Evolutionary conservation across 2,329 filamentous ascomycete species (phyloP).

Genomic region (Bipolaris oryzae): DNA sequence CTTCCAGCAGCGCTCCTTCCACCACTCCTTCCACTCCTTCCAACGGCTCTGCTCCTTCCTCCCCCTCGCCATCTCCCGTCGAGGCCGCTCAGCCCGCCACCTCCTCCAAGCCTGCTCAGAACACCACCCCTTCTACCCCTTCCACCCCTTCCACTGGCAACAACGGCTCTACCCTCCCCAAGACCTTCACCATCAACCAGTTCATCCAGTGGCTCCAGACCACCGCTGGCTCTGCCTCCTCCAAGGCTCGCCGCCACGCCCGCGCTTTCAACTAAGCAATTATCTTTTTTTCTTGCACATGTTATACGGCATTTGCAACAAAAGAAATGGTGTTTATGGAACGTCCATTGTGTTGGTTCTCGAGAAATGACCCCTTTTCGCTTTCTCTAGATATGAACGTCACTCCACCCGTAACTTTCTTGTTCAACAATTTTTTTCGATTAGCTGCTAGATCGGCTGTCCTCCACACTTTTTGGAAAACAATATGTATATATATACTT

Average conservation of each 20-base stretch:
- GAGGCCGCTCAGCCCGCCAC: slow-evolving; percentile 10
- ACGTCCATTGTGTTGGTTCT: slow-evolving; percentile 8
- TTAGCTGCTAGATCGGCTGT: no score
- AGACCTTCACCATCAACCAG: slow-evolving; percentile 38
- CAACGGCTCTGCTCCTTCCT: slow-evolving; percentile 5
- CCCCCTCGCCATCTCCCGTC: slow-evolving; percentile 8
- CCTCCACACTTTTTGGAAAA: no score
- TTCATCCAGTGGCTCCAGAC: slow-evolving; percentile 41
- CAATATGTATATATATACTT: no score
- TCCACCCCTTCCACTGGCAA: slow-evolving; percentile 12
- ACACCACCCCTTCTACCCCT: slow-evolving; percentile 9
- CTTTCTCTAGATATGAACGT: slow-evolving; percentile 16
- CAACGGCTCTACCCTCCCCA: slow-evolving; percentile 29
- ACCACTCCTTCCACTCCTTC: slow-evolving; percentile 15
- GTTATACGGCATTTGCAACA: slow-evolving; percentile 9
- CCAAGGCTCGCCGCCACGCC: slow-evolving; percentile 41
- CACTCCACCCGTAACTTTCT: slow-evolving; percentile 7
- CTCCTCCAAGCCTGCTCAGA: slow-evolving; percentile 8
- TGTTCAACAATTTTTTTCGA: slow-evolving; percentile 9
- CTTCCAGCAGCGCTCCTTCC: slow-evolving; percentile 15
- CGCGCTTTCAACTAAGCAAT: slow-evolving; percentile 48
- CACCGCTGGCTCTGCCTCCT: slow-evolving; percentile 23
- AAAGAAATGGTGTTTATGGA: slow-evolving; percentile 15
- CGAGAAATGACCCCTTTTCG: slow-evolving; percentile 14
- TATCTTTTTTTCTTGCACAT: not conserved